Evolutionary conservation across 1,284 basidiomycete genomes (phyloP).

Genomic region (Takashimella koratensis): DNA sequence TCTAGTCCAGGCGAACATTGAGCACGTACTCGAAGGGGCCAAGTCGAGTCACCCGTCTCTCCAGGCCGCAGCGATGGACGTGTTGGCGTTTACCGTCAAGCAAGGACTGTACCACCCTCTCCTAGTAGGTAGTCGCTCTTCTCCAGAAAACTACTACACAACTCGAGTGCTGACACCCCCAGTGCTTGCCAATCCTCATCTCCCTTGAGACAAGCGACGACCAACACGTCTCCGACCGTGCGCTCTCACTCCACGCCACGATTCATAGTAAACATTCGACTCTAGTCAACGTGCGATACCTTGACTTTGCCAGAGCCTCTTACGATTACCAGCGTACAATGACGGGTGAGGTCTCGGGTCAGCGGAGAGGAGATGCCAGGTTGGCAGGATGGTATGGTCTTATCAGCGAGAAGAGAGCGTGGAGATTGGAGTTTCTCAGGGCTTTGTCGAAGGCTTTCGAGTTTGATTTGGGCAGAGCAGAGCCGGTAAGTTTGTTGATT

Average conservation of each 20-base stretch:
- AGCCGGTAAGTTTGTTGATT: constrained; percentile 50
- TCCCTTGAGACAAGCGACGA: constrained; percentile 83
- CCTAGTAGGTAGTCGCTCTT: constrained; percentile 54
- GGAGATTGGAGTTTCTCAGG: constrained; percentile 81
- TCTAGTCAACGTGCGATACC: constrained; percentile 78
- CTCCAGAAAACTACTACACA: background rate
- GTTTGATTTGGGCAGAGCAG: constrained; percentile 51
- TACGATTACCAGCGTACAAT: constrained; percentile 77
- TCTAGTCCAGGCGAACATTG: constrained; percentile 86
- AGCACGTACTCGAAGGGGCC: constrained; percentile 74
- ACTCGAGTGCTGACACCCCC: constrained; percentile 1
- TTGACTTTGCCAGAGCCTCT: constrained; percentile 70
- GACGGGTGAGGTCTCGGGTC: constrained; percentile 39
- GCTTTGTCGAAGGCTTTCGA: constrained; percentile 77
- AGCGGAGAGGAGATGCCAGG: constrained; percentile 55
- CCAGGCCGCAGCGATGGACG: constrained; percentile 82
- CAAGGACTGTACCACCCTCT: constrained; percentile 95
- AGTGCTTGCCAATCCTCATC: constrained; percentile 90
- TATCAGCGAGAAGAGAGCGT: constrained; percentile 79
- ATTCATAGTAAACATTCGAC: constrained; percentile 86
- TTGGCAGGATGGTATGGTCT: constrained; percentile 87
- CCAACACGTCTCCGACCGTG: constrained; percentile 62
- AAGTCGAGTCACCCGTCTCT: constrained; percentile 65
- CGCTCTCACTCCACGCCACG: constrained; percentile 72
- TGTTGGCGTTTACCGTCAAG: constrained; percentile 85